A percentile compares a stretch with the other conserved stretches of the same genome.
phyloP scores from a whole-genome alignment of 208 protist genomes.

The Crithidia expoeki region DNA sequence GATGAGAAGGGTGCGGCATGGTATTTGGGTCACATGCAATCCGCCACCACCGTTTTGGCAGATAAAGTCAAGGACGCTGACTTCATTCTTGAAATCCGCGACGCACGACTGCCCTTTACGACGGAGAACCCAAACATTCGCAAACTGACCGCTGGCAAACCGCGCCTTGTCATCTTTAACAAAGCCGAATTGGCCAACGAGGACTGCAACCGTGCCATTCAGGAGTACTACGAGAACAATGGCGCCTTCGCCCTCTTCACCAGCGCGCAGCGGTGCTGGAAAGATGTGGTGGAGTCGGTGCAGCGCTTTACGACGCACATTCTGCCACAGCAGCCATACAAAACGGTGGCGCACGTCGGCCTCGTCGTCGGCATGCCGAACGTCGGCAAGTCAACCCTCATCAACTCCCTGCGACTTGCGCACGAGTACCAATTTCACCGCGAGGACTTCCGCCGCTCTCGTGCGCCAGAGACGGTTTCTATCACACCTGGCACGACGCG shows the following conservation, averaged over 20 bases:
- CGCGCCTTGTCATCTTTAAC: conserved; percentile 91
- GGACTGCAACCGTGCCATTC: conserved; percentile 79
- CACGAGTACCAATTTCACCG: conserved; percentile 92
- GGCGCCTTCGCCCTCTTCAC: conserved; percentile 86
- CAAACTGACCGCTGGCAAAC: conserved; percentile 54
- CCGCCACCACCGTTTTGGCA: conserved; percentile 52
- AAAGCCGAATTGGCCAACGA: conserved; percentile 92
- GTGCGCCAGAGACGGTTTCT: conserved; percentile 79
- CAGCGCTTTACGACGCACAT: conserved; percentile 82
- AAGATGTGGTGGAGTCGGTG: conserved; percentile 79
- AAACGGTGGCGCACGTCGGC: conserved; percentile 77
- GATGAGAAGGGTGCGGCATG: conserved; percentile 86
- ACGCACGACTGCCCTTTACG: conserved; percentile 90
- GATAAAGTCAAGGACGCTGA: conserved; percentile 86
- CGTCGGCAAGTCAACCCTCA: conserved; percentile 95
- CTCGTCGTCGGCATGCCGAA: conserved; percentile 95
- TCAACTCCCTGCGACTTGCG: conserved; percentile 91
- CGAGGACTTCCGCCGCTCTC: conserved; percentile 80
- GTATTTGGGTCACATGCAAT: conserved; percentile 91
- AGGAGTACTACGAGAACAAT: conserved; percentile 77
- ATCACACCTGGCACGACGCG: conserved; percentile 84
- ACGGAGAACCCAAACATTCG: conserved; percentile 86
- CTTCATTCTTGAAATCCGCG: conserved; percentile 93
- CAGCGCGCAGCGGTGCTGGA: conserved; percentile 74
- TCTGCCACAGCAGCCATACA: conserved; percentile 61